Percentiles rank a stretch among this genome's conserved stretches.
Evolutionary conservation across 805 yeast species (phyloP).

Genomic region (Hanseniaspora occidentalis): DNA sequence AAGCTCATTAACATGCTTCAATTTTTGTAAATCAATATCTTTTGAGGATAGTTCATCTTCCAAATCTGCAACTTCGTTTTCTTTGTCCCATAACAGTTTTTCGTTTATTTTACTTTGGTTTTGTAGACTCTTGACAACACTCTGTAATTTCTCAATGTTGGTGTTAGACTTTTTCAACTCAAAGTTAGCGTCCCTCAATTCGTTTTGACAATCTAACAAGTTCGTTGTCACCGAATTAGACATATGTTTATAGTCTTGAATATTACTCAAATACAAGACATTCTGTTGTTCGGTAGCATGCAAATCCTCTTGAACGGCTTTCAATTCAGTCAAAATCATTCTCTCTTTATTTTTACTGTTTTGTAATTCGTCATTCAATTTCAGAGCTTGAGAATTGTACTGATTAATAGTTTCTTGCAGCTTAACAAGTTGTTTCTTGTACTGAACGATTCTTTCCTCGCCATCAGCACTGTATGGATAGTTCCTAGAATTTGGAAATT

Average conservation of each 20-base stretch:
- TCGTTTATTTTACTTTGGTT: constrained; percentile 39
- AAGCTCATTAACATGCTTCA: constrained; percentile 35
- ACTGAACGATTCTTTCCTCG: not conserved
- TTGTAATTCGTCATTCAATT: constrained; percentile 30
- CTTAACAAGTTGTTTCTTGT: constrained; percentile 16
- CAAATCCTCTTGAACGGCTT: constrained; percentile 40
- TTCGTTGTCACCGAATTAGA: constrained; percentile 64
- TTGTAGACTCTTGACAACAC: constrained; percentile 39
- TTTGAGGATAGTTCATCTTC: constrained; percentile 47
- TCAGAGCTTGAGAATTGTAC: constrained; percentile 30
- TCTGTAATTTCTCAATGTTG: constrained; percentile 43
- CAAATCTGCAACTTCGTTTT: constrained; percentile 34
- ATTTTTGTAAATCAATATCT: constrained; percentile 37
- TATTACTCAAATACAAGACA: constrained; percentile 37
- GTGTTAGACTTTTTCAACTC: constrained; percentile 35
- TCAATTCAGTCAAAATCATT: constrained; percentile 27
- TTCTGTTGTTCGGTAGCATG: constrained; percentile 46
- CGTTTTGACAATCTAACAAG: constrained; percentile 68
- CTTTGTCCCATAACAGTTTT: constrained; percentile 42
- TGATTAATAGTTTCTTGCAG: constrained; percentile 39
- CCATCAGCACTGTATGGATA: not conserved
- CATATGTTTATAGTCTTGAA: constrained; percentile 53
- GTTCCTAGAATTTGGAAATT: too few species aligned
- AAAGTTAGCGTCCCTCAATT: constrained; percentile 38
- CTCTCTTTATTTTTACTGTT: constrained; percentile 27